A percentile compares a stretch with the other conserved stretches of the same genome.
Conservation (phyloP, 179 eudicot genomes). For the Drosera spatulata region DNA sequence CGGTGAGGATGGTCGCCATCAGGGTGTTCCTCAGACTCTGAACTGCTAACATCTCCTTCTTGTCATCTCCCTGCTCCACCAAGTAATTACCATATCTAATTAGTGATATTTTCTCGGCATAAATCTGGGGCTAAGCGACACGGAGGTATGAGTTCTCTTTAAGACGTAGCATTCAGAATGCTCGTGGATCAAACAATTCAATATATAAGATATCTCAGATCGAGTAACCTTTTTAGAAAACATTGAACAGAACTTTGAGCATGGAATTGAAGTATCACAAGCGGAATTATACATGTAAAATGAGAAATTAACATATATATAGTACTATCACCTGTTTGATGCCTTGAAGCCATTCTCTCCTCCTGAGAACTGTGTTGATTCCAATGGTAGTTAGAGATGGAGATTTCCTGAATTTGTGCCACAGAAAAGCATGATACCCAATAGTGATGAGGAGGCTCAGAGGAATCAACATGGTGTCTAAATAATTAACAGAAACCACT, state of each 20-base stretch:
- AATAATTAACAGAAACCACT: slow-evolving; percentile 16
- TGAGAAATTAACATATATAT: neutral
- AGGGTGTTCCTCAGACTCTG: slow-evolving; percentile 78
- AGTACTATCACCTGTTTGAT: slow-evolving; percentile 46
- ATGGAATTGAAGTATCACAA: no score
- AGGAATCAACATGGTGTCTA: slow-evolving; percentile 72
- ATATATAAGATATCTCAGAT: no score
- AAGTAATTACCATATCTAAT: neutral
- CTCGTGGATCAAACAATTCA: no score
- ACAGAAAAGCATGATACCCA: slow-evolving; percentile 74
- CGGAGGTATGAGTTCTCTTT: no score
- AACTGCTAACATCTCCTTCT: slow-evolving; percentile 65
- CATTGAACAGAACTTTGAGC: no score
- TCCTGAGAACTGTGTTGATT: slow-evolving; percentile 25
- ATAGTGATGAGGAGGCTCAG: slow-evolving; percentile 54
- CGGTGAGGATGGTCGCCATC: slow-evolving; percentile 62
- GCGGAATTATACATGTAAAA: no score
- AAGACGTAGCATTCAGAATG: no score
- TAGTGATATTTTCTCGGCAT: no score
- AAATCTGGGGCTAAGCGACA: no score
- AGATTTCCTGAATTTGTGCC: slow-evolving; percentile 52
- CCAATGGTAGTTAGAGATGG: slow-evolving; percentile 61
- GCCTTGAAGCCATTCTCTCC: slow-evolving; percentile 51
- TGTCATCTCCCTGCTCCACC: slow-evolving; percentile 57
- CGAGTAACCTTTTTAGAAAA: no score